Evolutionary conservation across 805 yeast genomes (phyloP).

Genomic region (Ogataea nitratoaversa): DNA sequence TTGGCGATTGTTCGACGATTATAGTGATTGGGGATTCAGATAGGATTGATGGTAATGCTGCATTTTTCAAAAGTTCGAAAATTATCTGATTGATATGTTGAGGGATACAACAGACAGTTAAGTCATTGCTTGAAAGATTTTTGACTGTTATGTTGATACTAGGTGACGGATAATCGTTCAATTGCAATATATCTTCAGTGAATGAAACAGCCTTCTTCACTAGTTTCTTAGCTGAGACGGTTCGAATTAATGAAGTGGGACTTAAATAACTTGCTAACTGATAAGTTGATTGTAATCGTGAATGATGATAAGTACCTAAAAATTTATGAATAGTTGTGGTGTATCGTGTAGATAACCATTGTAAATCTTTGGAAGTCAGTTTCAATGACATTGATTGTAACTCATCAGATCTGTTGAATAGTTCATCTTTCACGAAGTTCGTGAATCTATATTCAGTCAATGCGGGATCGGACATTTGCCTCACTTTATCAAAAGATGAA

Average conservation of each 20-base stretch:
- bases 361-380: constrained; percentile 13
- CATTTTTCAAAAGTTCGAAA: constrained; percentile 29
- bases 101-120: constrained; percentile 19
- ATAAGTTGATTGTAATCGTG: constrained; percentile 23
- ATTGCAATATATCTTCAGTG: constrained; percentile 20
- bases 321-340: constrained; percentile 17
- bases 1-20: constrained; percentile 1
- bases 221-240: constrained; percentile 10
- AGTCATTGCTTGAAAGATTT: neutral
- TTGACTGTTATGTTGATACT: constrained; percentile 10
- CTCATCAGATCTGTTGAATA: constrained; percentile 16
- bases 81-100: constrained; percentile 29
- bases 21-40: constrained; percentile 17
- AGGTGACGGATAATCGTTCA: constrained; percentile 31
- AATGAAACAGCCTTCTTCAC: constrained; percentile 16
- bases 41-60: constrained; percentile 26
- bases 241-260: constrained; percentile 12
- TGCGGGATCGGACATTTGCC: neutral
- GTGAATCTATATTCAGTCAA: constrained; percentile 11
- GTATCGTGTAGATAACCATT: constrained; percentile 19
- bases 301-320: constrained; percentile 21
- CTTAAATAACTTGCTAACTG: constrained; percentile 21
- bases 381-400: constrained; percentile 13
- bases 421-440: constrained; percentile 15
- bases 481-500: constrained; percentile 4